phyloP scores from a whole-genome alignment of 176 grass and related monocot species.

The maize (Zea mays) region Zm-B73-REFERENCE-NAM-5.0 NC_050103.1:71650001-71650500 shows the following conservation, averaged over 20 bases:
- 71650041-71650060: constrained; percentile 50
- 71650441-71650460: constrained; percentile 59
- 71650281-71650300: too few species aligned
- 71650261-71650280: constrained; percentile 10
- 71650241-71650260: constrained; percentile 34
- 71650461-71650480: constrained; percentile 85
- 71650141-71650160: constrained; percentile 31
- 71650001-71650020: neutral
- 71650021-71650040: constrained; percentile 65
- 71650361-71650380: constrained; percentile 66
- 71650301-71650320: constrained; percentile 34
- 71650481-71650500: constrained; percentile 61
- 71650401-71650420: constrained; percentile 69
- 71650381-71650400: constrained; percentile 64
- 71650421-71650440: constrained; percentile 67
- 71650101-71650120: neutral
- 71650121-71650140: constrained; percentile 12
- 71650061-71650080: constrained; percentile 34
- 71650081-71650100: constrained; percentile 1
- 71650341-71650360: constrained; percentile 59
- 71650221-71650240: neutral
- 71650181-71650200: neutral
- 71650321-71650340: constrained; percentile 61
- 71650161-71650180: neutral
- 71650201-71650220: neutral